Conservation (phyloP, 768 basidiomycete genomes). For the Tricholoma terreum region DNA sequence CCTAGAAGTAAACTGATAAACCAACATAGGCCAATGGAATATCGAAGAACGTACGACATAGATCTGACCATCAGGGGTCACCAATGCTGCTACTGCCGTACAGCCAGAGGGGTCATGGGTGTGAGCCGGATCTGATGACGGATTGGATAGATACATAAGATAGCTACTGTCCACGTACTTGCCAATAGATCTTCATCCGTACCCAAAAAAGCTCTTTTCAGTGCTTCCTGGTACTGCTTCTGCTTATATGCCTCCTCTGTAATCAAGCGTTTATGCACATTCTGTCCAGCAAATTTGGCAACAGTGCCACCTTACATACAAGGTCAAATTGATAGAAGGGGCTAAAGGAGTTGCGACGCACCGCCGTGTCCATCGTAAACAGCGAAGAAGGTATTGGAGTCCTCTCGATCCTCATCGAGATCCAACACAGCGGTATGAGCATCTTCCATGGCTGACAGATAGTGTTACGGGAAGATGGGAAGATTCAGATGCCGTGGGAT, state of each 20-base stretch:
- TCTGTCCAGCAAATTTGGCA: conserved; percentile 82
- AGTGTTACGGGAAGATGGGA: background rate
- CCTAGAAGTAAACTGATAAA: conserved; percentile 46
- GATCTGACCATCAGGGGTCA: conserved; percentile 76
- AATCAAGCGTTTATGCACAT: conserved; percentile 75
- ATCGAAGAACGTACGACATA: conserved; percentile 58
- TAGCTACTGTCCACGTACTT: conserved; percentile 43
- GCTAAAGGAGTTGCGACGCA: conserved; percentile 32
- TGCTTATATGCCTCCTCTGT: conserved; percentile 70
- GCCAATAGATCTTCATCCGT: conserved; percentile 93
- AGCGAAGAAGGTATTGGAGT: conserved; percentile 81
- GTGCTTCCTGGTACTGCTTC: conserved; percentile 66
- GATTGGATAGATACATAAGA: conserved; percentile 5
- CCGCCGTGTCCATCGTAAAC: conserved; percentile 99
- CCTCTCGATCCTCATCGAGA: conserved; percentile 50
- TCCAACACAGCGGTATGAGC: conserved; percentile 77
- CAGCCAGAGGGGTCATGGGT: conserved; percentile 93
- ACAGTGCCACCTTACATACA: conserved; percentile 63
- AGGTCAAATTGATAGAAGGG: conserved; percentile 10
- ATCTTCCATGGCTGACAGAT: conserved; percentile 88
- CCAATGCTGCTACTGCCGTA: conserved; percentile 86
- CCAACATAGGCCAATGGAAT: conserved; percentile 2
- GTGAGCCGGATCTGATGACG: conserved; percentile 70
- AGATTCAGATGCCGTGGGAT: background rate
- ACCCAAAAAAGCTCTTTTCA: conserved; percentile 88